A percentile compares a stretch with the other conserved stretches of the same genome.
Evolutionary conservation across 225 moss, liverwort and hornwort genomes (phyloP).

Genomic region (Marchantia polymorpha): DNA sequence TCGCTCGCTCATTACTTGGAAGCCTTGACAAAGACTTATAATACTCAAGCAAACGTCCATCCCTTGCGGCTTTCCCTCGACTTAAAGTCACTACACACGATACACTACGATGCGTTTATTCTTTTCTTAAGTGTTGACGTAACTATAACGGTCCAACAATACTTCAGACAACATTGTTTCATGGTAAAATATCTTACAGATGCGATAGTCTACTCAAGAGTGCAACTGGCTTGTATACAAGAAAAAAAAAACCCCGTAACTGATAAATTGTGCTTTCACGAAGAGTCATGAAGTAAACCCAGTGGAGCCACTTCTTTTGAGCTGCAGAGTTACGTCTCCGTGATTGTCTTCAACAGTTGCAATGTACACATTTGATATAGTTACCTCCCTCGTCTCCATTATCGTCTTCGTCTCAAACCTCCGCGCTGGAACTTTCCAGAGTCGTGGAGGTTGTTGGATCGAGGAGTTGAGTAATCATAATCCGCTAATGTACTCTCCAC

Average conservation of each 20-base stretch:
- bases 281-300: not conserved
- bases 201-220: not conserved
- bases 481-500: slow-evolving; percentile 14
- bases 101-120: not conserved
- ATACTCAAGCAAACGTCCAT: not conserved
- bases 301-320: not conserved
- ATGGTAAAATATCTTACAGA: not conserved
- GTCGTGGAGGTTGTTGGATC: slow-evolving; percentile 20
- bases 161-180: not conserved
- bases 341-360: not conserved
- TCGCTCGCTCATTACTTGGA: not conserved
- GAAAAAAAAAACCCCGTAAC: too few relatives aligned
- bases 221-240: not conserved
- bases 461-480: slow-evolving; percentile 16
- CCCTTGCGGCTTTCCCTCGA: not conserved
- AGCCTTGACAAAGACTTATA: not conserved
- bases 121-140: not conserved
- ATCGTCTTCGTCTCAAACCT: slow-evolving; percentile 11
- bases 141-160: not conserved
- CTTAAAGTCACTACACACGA: too few relatives aligned
- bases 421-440: slow-evolving; percentile 1
- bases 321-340: not conserved
- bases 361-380: not conserved
- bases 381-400: not conserved
- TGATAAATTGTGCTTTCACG: not conserved